Evolutionary conservation across 2,329 filamentous ascomycete species (phyloP).

Genomic region (Tothia fuscella): DNA sequence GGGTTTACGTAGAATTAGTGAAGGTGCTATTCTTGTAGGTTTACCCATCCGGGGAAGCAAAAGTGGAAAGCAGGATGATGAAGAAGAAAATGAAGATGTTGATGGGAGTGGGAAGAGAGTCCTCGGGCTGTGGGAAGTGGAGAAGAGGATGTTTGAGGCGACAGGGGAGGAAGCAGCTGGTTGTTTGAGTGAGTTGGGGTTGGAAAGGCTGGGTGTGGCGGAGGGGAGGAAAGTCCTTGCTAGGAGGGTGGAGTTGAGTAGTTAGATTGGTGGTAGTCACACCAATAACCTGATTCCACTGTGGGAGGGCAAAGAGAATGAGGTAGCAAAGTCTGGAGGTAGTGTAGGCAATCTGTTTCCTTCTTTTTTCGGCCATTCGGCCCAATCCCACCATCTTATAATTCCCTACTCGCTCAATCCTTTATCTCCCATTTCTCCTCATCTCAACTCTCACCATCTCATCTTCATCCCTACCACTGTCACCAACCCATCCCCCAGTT

Average conservation of each 20-base stretch:
- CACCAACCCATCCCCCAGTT: too few relatives aligned
- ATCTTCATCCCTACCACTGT: too few relatives aligned
- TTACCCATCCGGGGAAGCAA: conserved; percentile 40
- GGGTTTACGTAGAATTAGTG: conserved; percentile 49
- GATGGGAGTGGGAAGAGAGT: conserved; percentile 15
- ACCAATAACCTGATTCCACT: too few relatives aligned
- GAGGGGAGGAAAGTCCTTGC: conserved; percentile 37
- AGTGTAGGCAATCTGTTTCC: too few relatives aligned
- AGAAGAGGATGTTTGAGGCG: conserved; percentile 39
- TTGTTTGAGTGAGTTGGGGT: conserved; percentile 17
- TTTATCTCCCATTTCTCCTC: too few relatives aligned
- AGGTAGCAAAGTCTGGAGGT: too few relatives aligned
- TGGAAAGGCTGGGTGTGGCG: conserved; percentile 34
- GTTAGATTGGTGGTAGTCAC: too few relatives aligned
- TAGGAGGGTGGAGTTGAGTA: conserved; percentile 11
- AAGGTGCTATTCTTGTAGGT: conserved; percentile 55
- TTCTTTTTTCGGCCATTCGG: too few relatives aligned
- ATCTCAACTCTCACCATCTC: too few relatives aligned
- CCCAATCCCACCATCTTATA: too few relatives aligned
- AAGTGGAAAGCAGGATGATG: conserved; percentile 14
- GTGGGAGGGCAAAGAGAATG: too few relatives aligned
- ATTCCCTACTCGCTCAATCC: too few relatives aligned
- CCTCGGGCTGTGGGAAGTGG: conserved; percentile 20
- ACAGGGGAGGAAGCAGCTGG: conserved; percentile 20
- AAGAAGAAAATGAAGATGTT: conserved; percentile 10